These are phyloP conservation scores for Globisporangium apiculatum DNA, from an alignment of 352 stramenopile species.

Conservation along the genomic window DNA sequence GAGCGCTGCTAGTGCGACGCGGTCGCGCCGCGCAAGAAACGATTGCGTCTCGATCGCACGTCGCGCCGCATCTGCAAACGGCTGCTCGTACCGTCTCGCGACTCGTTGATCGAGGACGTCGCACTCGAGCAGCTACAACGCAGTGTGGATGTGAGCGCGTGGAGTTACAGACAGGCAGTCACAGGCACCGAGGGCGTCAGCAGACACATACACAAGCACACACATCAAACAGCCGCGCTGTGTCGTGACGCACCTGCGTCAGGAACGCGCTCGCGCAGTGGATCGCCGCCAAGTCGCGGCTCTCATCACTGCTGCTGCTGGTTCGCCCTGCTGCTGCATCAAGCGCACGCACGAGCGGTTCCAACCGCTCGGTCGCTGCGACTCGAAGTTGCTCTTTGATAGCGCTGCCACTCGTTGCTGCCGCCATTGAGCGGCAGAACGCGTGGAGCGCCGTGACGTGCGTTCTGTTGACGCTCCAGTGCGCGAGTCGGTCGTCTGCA, in stretches of 20 bases:
- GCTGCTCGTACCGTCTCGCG: constrained; percentile 3
- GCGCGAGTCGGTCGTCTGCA: constrained; percentile 1
- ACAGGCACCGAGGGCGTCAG: not conserved
- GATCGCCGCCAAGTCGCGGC: not conserved
- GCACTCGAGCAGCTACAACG: constrained; percentile 9
- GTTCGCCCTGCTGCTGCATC: constrained; percentile 1
- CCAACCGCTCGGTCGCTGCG: constrained; percentile 15
- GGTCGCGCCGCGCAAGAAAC: constrained; percentile 5
- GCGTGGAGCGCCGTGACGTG: constrained; percentile 17
- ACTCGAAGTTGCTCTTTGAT: constrained; percentile 19
- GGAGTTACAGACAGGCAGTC: not conserved
- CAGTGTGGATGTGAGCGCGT: not conserved
- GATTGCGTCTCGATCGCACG: constrained; percentile 6
- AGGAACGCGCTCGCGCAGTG: constrained; percentile 8
- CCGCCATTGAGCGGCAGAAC: constrained; percentile 21
- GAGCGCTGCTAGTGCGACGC: constrained; percentile 8
- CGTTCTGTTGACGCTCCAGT: constrained; percentile 11
- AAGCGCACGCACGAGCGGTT: constrained; percentile 12
- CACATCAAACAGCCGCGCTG: not conserved
- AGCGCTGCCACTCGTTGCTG: constrained; percentile 1
- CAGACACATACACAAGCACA: not conserved
- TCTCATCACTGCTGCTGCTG: constrained; percentile 2
- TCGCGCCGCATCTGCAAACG: constrained; percentile 7
- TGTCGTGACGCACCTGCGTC: constrained; percentile 4
- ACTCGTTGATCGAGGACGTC: constrained; percentile 1